A percentile compares a stretch with the other conserved stretches of the same genome.
Evolutionary conservation across 2,329 filamentous ascomycete genomes (phyloP).

Genomic region (Keithomyces neogunnii): DNA sequence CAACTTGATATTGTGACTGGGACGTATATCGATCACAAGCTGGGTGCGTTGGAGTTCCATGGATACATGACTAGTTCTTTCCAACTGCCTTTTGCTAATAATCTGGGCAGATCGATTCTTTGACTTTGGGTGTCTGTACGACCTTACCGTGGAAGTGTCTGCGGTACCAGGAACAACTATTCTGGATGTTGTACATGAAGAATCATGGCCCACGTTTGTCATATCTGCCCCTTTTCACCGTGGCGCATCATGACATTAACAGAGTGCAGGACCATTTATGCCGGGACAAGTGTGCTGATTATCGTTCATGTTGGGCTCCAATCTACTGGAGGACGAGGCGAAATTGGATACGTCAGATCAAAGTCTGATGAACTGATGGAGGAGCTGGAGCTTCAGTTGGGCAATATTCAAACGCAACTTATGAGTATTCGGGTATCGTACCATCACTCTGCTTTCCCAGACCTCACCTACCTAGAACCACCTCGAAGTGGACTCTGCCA

Average conservation of each 20-base stretch:
- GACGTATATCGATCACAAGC: constrained; percentile 11
- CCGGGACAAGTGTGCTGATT: constrained; percentile 37
- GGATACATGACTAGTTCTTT: not conserved
- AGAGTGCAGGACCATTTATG: constrained; percentile 28
- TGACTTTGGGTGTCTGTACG: constrained; percentile 40
- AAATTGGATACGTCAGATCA: constrained; percentile 21
- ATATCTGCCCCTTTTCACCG: not conserved
- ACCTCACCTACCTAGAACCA: constrained; percentile 15
- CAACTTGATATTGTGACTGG: not conserved
- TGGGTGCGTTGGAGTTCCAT: constrained; percentile 10
- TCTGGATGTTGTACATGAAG: constrained; percentile 38
- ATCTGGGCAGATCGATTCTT: constrained; percentile 20
- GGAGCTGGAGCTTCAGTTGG: constrained; percentile 49
- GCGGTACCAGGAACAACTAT: constrained; percentile 32
- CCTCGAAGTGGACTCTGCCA: constrained; percentile 24
- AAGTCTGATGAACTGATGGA: constrained; percentile 49
- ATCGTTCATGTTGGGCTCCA: constrained; percentile 37
- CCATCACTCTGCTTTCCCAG: constrained; percentile 46
- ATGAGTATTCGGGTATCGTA: constrained; percentile 45
- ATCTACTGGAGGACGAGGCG: constrained; percentile 3
- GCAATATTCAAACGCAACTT: constrained; percentile 38
- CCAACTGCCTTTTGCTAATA: not conserved
- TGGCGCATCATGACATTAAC: constrained; percentile 8
- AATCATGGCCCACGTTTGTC: constrained; percentile 32
- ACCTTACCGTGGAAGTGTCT: constrained; percentile 37